Conservation (phyloP, 164 flowering plant species). For the Chloranthus sessilifolius region DNA sequence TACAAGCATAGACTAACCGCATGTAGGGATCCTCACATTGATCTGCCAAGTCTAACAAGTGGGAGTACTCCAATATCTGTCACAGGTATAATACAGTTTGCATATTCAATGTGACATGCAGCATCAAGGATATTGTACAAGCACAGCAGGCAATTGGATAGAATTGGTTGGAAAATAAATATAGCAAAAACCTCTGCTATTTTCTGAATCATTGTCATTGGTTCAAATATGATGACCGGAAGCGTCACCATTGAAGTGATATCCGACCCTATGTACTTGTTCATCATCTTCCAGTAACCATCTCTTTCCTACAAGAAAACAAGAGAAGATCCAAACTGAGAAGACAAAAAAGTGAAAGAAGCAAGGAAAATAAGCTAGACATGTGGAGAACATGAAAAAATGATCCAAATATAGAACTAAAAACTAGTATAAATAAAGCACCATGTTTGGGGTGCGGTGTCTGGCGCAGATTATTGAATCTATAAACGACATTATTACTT, state of each 20-base stretch:
- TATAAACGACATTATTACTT: no score
- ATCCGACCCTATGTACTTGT: constrained; percentile 79
- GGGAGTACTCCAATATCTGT: constrained; percentile 84
- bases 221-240: constrained; percentile 84
- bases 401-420: no score
- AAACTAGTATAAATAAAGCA: no score
- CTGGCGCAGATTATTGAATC: no score
- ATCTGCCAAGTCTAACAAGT: constrained; percentile 82
- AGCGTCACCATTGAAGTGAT: constrained; percentile 89
- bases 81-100: constrained; percentile 11
- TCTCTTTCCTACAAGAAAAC: constrained; percentile 56
- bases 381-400: no score
- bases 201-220: constrained; percentile 88
- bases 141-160: not conserved
- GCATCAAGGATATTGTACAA: not conserved
- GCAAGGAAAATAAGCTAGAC: not conserved
- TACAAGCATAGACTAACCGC: constrained; percentile 80
- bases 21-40: constrained; percentile 87
- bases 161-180: not conserved
- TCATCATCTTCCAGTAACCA: constrained; percentile 87
- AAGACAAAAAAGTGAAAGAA: not conserved
- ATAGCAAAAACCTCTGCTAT: constrained; percentile 70
- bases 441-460: no score
- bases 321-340: not conserved
- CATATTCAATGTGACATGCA: not conserved